Base-by-base conservation (phyloP, 1,139 yeast genomes). In the Geotrichum siamense region DNA sequence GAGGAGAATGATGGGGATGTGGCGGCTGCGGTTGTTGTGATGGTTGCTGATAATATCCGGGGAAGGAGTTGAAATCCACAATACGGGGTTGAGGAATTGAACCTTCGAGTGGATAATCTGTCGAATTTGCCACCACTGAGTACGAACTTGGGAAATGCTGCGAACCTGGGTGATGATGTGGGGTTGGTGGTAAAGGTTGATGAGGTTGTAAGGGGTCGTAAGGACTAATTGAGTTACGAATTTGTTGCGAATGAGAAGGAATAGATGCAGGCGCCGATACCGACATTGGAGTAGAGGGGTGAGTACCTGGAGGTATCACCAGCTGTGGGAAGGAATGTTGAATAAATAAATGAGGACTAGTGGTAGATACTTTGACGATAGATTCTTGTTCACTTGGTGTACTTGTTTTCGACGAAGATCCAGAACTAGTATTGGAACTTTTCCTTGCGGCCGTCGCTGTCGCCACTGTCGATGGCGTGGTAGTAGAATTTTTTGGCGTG, bases 261-360 rank as follows among this genome's bases (percentile, higher is more conserved):
- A n/a, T 5, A 23, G 13, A n/a, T 16, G 36, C 12, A 19, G 26
- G 19, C 19, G 36, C 36, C 19, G 26, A 19, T 32, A 23, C 21
- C 4, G n/a, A 29, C 17, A 13, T 5, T 29, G 15, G 19, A 4
- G n/a, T 8, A 19, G 16, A 20, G 9, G 33, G 17, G 10, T 29
- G 33, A 29, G 33, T 16, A 29, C 16, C 33, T 16, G 33, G 33
- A 13, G 17, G 17, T 29, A 20, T 16, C n/a, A 16, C 10, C 12
- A 17, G 20, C 19, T 32, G 36, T 9, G 39, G 26, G 10, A 36
- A 36, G 13, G 32, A 36, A 17, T 36, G 39, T 12, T 36, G 39
- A n/a, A 36, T 36, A 19, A 36, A 36, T 13, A 30, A 17, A 17
- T 36, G 39, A 12, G 23, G 29, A 13, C 22, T 32, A 22, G 23